A percentile compares a stretch with the other conserved stretches of the same genome.
Conservation (phyloP, 345 rosid species). For the Eucalyptus sideroxylon region DNA sequence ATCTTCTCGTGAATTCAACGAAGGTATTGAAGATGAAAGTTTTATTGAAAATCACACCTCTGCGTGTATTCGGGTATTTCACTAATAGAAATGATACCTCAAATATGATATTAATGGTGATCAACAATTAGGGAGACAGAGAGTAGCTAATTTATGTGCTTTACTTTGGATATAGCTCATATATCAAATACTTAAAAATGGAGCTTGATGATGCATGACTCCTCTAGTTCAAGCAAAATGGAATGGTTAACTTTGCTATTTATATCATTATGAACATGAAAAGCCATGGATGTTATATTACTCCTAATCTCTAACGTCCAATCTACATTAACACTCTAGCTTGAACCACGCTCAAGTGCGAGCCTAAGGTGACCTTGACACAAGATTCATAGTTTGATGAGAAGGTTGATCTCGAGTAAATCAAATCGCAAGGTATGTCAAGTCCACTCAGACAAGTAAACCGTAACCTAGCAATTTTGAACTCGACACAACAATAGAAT, state of each 20-base stretch:
- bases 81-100: not conserved
- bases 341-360: not conserved
- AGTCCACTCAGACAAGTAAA: not conserved
- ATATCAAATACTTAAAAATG: not conserved
- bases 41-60: not conserved
- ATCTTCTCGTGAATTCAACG: not conserved
- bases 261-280: not conserved
- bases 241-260: not conserved
- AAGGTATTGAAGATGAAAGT: not conserved
- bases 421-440: not conserved
- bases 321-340: not conserved
- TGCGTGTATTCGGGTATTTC: fast-evolving
- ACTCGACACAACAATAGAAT: not conserved
- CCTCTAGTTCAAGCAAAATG: not conserved
- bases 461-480: not conserved
- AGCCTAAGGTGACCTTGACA: not conserved
- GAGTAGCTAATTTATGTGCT: not conserved
- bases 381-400: not conserved
- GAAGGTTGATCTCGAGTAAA: not conserved
- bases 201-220: not conserved
- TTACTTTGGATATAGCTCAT: not conserved
- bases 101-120: not conserved
- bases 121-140: fast-evolving
- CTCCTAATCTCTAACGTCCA: not conserved
- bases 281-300: not conserved